Evolutionary conservation across 2,329 filamentous ascomycete species (phyloP), one percentile per base, ranked within the genome.

Genomic region (Fusarium gaditjirri): DNA sequence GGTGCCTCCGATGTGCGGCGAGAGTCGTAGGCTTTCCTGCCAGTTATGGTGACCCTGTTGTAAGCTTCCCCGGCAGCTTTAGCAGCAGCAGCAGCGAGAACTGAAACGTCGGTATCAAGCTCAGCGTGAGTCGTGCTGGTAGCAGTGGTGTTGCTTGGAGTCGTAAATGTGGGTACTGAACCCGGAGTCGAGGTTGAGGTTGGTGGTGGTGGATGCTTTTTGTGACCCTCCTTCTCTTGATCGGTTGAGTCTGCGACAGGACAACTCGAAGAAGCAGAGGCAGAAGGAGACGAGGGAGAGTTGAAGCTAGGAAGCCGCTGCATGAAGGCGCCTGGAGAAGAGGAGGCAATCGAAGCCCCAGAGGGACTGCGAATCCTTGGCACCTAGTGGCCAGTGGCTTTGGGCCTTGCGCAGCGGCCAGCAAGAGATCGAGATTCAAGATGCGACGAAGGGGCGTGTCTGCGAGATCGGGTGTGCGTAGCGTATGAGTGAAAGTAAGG

Each of bases 371-470:
- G 73, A 77, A 63, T 76, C 73, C 70, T 68, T 64, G 67, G 67
- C 73, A 66, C 74, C 65, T 75, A 74, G 65, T 72, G 70, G 69
- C 65, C 73, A 74, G 65, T 72, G 70, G 69, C 72, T 75, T 71
- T 61, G 64, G 62, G 72, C 55, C 71, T 55, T 77, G 72, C 60
- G 68, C 68, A 62, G 68, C 39, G 42, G 68, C 66, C 70, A 72
- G 74, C 70, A 76, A 55, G 67, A 73, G 75, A 79, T 79, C 74
- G 77, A 77, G 75, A 75, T 78, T 79, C 72, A 76, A 77, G 75
- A 75, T 78, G 75, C 66, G 61, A 62, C 58, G 65, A 31, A 71
- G 67, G 65, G 70, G 72, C 62, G 74, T 61, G 68, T 61, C 57
- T 46, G 65, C 44, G 58, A 72, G 47, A 33, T 67, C 55, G 62